phyloP scores from a whole-genome alignment of 2,329 filamentous ascomycete genomes.

The Sphaceloma murrayae region DNA sequence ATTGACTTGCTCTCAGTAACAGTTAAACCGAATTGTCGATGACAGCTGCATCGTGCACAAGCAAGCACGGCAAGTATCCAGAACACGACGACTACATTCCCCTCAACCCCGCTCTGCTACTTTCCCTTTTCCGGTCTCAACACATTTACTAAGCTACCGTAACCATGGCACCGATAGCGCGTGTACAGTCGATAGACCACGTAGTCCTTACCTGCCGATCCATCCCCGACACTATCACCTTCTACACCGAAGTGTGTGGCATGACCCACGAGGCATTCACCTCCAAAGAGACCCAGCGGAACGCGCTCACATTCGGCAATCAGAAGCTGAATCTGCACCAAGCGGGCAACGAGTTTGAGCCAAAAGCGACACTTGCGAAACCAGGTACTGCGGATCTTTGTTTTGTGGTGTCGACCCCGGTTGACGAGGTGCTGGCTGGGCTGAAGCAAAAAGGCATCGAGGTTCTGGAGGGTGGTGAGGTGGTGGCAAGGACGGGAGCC shows the following conservation, averaged over 20 bases:
- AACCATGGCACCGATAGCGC: slow-evolving; percentile 23
- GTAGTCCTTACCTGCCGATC: slow-evolving; percentile 50
- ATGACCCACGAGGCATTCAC: slow-evolving; percentile 48
- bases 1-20: no score
- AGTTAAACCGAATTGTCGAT: no score
- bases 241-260: slow-evolving; percentile 48
- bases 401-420: slow-evolving; percentile 46
- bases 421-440: slow-evolving; percentile 38
- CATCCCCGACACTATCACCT: slow-evolving; percentile 42
- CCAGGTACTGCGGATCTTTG: slow-evolving; percentile 52
- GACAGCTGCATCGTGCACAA: no score
- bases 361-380: slow-evolving; percentile 45
- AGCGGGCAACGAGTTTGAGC: slow-evolving; percentile 49
- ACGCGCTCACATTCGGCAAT: slow-evolving; percentile 47
- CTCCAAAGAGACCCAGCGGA: slow-evolving; percentile 33
- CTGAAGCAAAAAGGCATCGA: slow-evolving; percentile 39
- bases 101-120: no score
- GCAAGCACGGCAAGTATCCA: no score
- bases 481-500: slow-evolving; percentile 49
- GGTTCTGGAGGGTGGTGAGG: slow-evolving; percentile 41
- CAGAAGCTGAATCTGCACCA: slow-evolving; percentile 56
- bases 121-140: no score
- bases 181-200: slow-evolving; percentile 45
- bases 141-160: background rate
- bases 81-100: no score